These are phyloP conservation scores for Ophiognomonia clavigignenti-juglandacearum DNA, from an alignment of 2,329 filamentous ascomycete genomes.

Conservation along the genomic window DNA sequence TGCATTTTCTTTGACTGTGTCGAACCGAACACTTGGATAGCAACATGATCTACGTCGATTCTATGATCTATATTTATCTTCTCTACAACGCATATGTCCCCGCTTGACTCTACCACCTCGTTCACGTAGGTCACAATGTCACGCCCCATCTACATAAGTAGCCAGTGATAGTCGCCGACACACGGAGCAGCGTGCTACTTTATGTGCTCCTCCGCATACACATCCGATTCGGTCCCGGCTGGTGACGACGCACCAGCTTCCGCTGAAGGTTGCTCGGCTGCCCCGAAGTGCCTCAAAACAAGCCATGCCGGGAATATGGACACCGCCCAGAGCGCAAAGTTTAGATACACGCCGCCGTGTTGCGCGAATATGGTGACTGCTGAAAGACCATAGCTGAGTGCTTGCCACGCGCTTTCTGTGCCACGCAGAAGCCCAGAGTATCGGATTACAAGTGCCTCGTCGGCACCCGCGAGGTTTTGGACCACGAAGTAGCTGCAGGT, in stretches of 20 bases:
- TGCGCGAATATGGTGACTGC: constrained; percentile 58
- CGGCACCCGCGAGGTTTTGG: constrained; percentile 52
- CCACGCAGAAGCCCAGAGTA: constrained; percentile 64
- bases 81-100: too few relatives aligned
- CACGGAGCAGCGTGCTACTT: not conserved
- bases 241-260: constrained; percentile 37
- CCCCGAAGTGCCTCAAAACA: constrained; percentile 30
- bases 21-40: too few relatives aligned
- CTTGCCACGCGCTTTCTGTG: constrained; percentile 69
- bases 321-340: constrained; percentile 64
- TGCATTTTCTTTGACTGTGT: too few relatives aligned
- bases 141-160: too few relatives aligned
- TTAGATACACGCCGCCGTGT: constrained; percentile 64
- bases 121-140: too few relatives aligned
- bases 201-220: not conserved
- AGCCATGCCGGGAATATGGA: constrained; percentile 63
- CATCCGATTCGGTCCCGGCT: constrained; percentile 22
- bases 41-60: not conserved
- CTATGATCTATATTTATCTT: not conserved
- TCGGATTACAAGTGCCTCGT: constrained; percentile 60
- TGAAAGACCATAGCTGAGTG: constrained; percentile 64
- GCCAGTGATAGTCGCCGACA: too few relatives aligned
- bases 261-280: not conserved
- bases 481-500: constrained; percentile 69
- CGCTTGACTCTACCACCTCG: too few relatives aligned